Evolutionary conservation across 106 monocot genomes (phyloP).

Genomic region (Dioscorea dumetorum): DNA sequence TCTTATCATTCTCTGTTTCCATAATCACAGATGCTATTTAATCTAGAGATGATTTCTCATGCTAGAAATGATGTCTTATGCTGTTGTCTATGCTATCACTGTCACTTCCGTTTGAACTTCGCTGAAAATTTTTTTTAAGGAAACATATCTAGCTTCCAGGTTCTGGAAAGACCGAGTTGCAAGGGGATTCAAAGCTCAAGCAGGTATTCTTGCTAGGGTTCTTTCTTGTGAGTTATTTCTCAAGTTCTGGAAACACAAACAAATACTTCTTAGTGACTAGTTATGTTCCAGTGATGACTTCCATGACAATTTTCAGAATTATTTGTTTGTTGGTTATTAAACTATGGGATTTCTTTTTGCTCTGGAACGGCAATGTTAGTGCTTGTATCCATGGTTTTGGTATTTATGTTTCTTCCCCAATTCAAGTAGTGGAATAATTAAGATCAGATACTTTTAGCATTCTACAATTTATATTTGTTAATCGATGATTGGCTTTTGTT

Average conservation of each 20-base stretch:
- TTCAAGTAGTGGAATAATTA: too few relatives aligned
- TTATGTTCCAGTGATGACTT: neutral
- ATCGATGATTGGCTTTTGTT: too few relatives aligned
- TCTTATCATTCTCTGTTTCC: neutral
- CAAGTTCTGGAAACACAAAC: too few relatives aligned
- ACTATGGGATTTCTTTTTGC: neutral
- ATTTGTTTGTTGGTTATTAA: neutral
- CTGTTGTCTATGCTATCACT: neutral
- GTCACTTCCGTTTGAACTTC: conserved; percentile 5
- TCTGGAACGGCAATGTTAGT: too few relatives aligned
- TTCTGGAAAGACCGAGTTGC: neutral
- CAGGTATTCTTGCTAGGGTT: neutral
- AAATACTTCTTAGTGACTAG: neutral
- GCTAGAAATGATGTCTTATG: neutral
- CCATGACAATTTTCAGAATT: neutral
- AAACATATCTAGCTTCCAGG: conserved; percentile 7
- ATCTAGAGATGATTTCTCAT: neutral
- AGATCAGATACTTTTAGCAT: too few relatives aligned
- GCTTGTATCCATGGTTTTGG: too few relatives aligned
- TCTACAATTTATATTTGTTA: too few relatives aligned
- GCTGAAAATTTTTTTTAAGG: neutral
- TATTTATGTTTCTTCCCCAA: too few relatives aligned
- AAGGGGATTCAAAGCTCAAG: neutral
- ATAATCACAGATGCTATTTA: neutral
- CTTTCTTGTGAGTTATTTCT: neutral